Evolutionary conservation across 2,329 filamentous ascomycete genomes (phyloP), one percentile per base, ranked within the genome.

Genomic region (Sodiomyces alkalinus): DNA sequence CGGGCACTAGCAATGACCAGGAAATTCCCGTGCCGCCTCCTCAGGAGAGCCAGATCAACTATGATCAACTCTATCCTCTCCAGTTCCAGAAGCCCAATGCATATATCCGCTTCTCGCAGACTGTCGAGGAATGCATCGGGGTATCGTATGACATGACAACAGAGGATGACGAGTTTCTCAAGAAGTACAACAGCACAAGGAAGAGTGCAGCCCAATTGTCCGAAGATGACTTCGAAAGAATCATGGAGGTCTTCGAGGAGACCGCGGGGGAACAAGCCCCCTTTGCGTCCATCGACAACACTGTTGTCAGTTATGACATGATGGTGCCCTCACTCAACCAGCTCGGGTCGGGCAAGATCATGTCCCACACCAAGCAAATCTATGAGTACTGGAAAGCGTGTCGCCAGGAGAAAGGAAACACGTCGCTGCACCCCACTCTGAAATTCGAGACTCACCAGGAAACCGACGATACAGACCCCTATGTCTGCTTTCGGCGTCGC

Each of bases 91-190:
- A 92, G 52, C 85, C 90, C 29, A 74, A 77, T 36, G 90, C 86
- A 36, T 96, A 96, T 56, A 93, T 98, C 50, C 83, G 87, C 39
- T 96, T 92, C 59, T 96, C 90, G 39, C 87, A 92, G 41, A 98
- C 90, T 3, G 87, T 98, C 36, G 90, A 98, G 57, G 90, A 98
- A 55, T 92, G 80, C 44, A 78, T 83, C 46, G 80, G 81, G 44
- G 80, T 78, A 49, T 72, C 77, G 43, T 98, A 98, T 74, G 85
- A 92, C 57, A 87, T 96, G 80, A 86, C 76, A 17, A 75, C 78
- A 39, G 83, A 92, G 46, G 90, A 98, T 56, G 80, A 85, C 51
- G 71, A 67, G 31, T 93, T 82, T 48, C 68, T 98, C 42, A 80
- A 77, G 47, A 65, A 71, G 40, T 78, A 90, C 60, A 98, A 96